Percentiles rank a stretch among this genome's conserved stretches.
Conservation (phyloP, 345 rosid species). For the Camelina neglecta region DNA sequence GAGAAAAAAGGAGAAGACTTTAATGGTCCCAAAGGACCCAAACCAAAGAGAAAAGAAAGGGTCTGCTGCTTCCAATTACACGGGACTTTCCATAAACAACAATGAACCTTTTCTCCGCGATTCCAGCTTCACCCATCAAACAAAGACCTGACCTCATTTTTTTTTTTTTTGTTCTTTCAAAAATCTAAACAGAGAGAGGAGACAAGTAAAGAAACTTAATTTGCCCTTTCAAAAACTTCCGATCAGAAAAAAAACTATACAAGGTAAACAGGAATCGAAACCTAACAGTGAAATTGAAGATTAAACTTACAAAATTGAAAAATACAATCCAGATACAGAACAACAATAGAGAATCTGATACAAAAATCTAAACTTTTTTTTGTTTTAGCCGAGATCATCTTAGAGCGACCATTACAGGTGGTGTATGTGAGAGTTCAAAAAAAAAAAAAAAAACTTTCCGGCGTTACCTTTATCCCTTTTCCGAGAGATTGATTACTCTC, state of each 20-base stretch:
- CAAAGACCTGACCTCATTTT: not conserved
- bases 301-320: not conserved
- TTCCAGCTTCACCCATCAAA: slow-evolving; percentile 40
- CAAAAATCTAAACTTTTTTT: slow-evolving; percentile 5
- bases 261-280: slow-evolving; percentile 15
- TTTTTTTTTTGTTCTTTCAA: slow-evolving; percentile 1
- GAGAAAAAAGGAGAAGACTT: slow-evolving; percentile 27
- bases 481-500: slow-evolving; percentile 34
- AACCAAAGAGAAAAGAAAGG: slow-evolving; percentile 31
- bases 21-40: slow-evolving; percentile 17
- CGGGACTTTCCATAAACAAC: slow-evolving; percentile 39
- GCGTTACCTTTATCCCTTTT: slow-evolving; percentile 27
- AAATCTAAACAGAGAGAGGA: slow-evolving; percentile 9
- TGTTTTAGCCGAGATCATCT: not conserved
- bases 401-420: slow-evolving; percentile 2
- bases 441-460: slow-evolving; percentile 3
- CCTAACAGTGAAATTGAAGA: not conserved
- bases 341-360: slow-evolving; percentile 12
- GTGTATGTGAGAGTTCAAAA: no score
- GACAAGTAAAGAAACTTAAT: slow-evolving; percentile 9
- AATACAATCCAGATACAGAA: slow-evolving; percentile 19
- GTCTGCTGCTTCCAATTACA: slow-evolving; percentile 31
- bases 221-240: not conserved
- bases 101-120: slow-evolving; percentile 37
- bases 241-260: slow-evolving; percentile 16